Evolutionary conservation across 2,329 filamentous ascomycete genomes (phyloP).

Genomic region (Blastomyces gilchristii): DNA sequence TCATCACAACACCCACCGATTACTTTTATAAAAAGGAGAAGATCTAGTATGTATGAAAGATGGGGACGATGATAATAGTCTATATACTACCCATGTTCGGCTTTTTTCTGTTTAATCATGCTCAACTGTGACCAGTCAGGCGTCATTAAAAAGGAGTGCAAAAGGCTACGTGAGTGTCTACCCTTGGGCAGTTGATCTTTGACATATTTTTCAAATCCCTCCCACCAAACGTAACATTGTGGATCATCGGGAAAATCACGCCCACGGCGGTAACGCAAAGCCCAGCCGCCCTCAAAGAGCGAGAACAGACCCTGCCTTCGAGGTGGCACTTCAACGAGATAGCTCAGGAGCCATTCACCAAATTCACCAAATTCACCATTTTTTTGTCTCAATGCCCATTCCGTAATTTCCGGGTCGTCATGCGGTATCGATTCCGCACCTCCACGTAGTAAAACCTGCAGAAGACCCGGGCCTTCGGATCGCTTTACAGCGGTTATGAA

Average conservation of each 20-base stretch:
- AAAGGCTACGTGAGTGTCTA: no score
- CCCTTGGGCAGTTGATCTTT: not conserved
- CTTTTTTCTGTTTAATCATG: no score
- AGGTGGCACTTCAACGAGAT: conserved; percentile 25
- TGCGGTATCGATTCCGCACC: conserved; percentile 31
- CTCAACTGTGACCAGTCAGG: no score
- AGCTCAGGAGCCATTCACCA: conserved; percentile 28
- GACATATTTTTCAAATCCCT: not conserved
- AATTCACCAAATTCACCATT: conserved; percentile 15
- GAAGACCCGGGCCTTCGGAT: conserved; percentile 21
- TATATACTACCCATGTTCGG: no score
- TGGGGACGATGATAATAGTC: no score
- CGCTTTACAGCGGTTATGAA: conserved; percentile 25
- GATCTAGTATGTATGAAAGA: no score
- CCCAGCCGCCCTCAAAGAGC: not conserved
- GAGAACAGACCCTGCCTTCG: not conserved
- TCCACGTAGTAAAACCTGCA: conserved; percentile 28
- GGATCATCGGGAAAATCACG: not conserved
- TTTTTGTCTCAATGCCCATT: conserved; percentile 26
- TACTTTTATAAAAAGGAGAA: no score
- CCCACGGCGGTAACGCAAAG: not conserved
- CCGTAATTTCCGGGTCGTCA: conserved; percentile 27
- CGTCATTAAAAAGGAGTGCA: no score
- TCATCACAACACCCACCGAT: no score
- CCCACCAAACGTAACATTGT: not conserved